Base-by-base conservation (phyloP, 352 stramenopile species). In the Phytopythium montanum region DNA sequence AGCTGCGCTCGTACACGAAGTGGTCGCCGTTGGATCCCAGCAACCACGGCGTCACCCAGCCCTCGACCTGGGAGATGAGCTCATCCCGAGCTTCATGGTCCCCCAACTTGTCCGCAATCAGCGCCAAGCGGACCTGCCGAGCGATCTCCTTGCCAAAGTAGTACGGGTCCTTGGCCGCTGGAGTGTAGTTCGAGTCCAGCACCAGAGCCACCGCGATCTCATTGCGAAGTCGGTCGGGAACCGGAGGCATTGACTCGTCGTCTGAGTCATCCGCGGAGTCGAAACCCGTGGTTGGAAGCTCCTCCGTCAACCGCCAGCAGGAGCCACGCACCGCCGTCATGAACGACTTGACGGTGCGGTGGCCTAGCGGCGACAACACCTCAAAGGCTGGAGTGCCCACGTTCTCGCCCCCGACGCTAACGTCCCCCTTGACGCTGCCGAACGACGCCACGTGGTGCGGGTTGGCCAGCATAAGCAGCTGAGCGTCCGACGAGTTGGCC, bases 1-100 rank as follows among this genome's bases (percentile, higher is more conserved):
- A 97, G 53, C 85, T 92, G 38, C 75, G 76, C 65, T 99, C 95
- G 72, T 98, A 99, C 41, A 98, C 67, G 41, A 99, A 91, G 59
- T 85, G 72, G 61, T 97, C 85, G 31, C 64, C 60, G 66, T 92
- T 94, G 51, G 81, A 62, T 34, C 76, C 77, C 19, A 89, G 58
- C 61, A 96, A 82, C 88, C 86, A 96, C 26, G 85, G 85, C 16
- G 67, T 76, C 53, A 95, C 58, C 79, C 73, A 90, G 31, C 76
- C 54, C 64, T 93, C 75, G 8, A 96, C 55, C 39, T 82, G 68
- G 45, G 83, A 65, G 36, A 96, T 55, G 28, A 92, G 69, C 26
- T 67, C 58, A 25, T 92, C 80, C 33, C 82, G 80, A 5, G 76
- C 64, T 19, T 72, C 57, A 13, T 65, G 55, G 29, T 87, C 73